Evolutionary conservation across 805 yeast genomes (phyloP), one percentile per base, ranked within the genome.

Genomic region (Starmerella apis): DNA sequence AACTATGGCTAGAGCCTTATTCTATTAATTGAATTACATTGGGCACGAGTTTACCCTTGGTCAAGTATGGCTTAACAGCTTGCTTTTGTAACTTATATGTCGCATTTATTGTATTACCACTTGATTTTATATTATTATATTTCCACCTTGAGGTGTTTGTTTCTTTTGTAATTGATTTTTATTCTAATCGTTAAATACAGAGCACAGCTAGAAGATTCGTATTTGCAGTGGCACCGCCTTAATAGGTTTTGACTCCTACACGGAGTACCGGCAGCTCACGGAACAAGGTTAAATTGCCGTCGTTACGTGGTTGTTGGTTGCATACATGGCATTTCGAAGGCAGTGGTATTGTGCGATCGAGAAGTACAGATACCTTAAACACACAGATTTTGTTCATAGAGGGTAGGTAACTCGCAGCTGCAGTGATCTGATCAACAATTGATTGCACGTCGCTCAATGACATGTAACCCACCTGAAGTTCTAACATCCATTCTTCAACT

Each of bases 81-180:
- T n/a, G n/a, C n/a, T n/a, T n/a, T 47, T 31, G 43, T 45, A 43
- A 37, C 35, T 24, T 42, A 45, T 32, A 19, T n/a, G 18, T 49
- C 19, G 47, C 42, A 41, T 41, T 16, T 14, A 23, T 25, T 24
- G 30, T 38, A 38, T n/a, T 22, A 23, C 25, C 6, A n/a, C 41
- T 23, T n/a, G 41, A 33, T 7, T 33, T 18, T 32, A 5, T 9
- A 14, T 33, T n/a, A 9, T 18, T 33, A 5, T 33, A 33, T 16
- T 16, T 33, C 19, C 23, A 10, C 13, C 9, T n/a, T 33, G n/a
- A n/a, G n/a, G n/a, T n/a, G n/a, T n/a, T n/a, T n/a, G n/a, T n/a
- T n/a, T n/a, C n/a, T n/a, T n/a, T 32, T 14, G 8, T 32, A 27
- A 27, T 27, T 27, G 13, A 27, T 13, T 27, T 13, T 9, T 9